Conservation (phyloP, 2,329 filamentous ascomycete species). For the Pseudophaeomoniella oleicola region DNA sequence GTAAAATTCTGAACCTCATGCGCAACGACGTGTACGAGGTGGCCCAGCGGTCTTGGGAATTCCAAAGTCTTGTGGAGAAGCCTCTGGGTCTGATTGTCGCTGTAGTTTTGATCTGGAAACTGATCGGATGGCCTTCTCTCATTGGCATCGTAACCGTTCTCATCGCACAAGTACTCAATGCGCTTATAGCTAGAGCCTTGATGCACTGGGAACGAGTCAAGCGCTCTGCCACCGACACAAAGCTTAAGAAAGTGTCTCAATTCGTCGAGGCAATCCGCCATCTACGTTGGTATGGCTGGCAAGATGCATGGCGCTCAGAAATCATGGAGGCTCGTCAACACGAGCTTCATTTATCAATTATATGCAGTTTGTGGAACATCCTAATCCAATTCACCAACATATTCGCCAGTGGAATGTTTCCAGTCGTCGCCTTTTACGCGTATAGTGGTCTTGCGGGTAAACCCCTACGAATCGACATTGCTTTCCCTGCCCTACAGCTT, state of each 20-base stretch:
- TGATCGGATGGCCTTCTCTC: constrained; percentile 69
- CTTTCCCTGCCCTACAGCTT: constrained; percentile 72
- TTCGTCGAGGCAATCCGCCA: constrained; percentile 79
- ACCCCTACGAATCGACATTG: constrained; percentile 61
- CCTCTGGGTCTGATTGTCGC: constrained; percentile 66
- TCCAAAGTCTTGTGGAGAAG: constrained; percentile 58
- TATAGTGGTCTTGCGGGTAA: constrained; percentile 59
- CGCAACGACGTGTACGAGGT: constrained; percentile 35
- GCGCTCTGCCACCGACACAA: constrained; percentile 59
- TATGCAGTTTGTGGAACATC: constrained; percentile 48
- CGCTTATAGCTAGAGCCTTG: constrained; percentile 48
- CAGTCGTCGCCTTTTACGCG: constrained; percentile 65
- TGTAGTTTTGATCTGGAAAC: constrained; percentile 56
- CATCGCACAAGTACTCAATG: constrained; percentile 55
- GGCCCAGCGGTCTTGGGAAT: constrained; percentile 63
- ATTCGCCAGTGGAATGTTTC: constrained; percentile 59
- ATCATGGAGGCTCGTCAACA: constrained; percentile 54
- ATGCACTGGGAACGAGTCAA: constrained; percentile 56
- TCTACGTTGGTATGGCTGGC: constrained; percentile 71
- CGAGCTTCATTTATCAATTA: constrained; percentile 51
- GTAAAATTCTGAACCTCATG: constrained; percentile 81
- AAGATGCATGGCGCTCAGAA: constrained; percentile 55
- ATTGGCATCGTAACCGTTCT: constrained; percentile 57
- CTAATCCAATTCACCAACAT: constrained; percentile 55
- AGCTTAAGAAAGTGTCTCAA: constrained; percentile 67